Percentiles rank a stretch among this genome's conserved stretches.
These are phyloP conservation scores for Neospermospora avenae DNA, from an alignment of 2,329 filamentous ascomycete genomes.

Conservation along the genomic window DNA sequence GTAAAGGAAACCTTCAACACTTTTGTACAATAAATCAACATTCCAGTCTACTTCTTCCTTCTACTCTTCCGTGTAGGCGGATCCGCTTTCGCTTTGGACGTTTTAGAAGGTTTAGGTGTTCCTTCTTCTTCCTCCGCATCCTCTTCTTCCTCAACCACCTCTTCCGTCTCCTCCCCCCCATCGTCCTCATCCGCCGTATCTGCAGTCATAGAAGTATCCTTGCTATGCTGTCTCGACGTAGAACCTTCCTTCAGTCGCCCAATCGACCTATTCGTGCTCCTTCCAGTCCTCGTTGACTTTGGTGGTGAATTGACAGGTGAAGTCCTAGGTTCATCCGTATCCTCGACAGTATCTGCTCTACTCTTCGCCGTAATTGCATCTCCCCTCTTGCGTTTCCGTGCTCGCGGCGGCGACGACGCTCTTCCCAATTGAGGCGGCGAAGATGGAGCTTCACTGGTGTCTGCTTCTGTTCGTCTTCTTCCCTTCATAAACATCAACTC, in stretches of 20 bases:
- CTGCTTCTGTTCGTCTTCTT: constrained; percentile 5
- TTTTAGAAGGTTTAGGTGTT: constrained; percentile 29
- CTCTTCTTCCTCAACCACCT: constrained; percentile 38
- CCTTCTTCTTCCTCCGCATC: constrained; percentile 35
- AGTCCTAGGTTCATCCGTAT: constrained; percentile 46
- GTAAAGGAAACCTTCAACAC: not conserved
- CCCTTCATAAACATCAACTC: constrained; percentile 32
- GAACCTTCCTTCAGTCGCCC: constrained; percentile 41
- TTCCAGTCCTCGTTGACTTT: constrained; percentile 37
- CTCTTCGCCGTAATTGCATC: constrained; percentile 34
- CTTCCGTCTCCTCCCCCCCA: constrained; percentile 35
- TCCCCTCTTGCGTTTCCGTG: constrained; percentile 36
- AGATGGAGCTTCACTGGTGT: constrained; percentile 35
- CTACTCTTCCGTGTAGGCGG: constrained; percentile 29
- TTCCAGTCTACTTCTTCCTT: constrained; percentile 26
- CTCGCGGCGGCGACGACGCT: constrained; percentile 23
- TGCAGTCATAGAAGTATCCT: constrained; percentile 26
- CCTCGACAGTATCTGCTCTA: constrained; percentile 48
- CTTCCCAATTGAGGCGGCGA: constrained; percentile 32
- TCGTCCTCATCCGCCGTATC: constrained; percentile 34
- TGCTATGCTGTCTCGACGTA: constrained; percentile 35
- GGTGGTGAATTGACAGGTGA: constrained; percentile 42
- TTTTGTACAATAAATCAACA: not conserved
- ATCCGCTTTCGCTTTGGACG: constrained; percentile 25
- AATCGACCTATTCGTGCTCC: constrained; percentile 41